Conservation (phyloP, 495 filamentous ascomycete species). For the Penicillium herquei region DNA sequence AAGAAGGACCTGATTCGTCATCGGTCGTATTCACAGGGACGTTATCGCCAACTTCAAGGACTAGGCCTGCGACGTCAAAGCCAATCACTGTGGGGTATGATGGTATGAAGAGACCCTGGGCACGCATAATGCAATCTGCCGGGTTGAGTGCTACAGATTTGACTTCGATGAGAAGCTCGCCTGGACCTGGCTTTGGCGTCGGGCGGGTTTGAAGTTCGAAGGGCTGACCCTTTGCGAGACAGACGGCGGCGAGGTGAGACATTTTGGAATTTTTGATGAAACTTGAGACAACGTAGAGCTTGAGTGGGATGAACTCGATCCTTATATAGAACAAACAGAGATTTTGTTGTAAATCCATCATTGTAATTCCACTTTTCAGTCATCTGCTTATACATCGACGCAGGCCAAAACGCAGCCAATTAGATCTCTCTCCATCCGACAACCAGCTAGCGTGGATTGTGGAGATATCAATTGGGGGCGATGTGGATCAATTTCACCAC, state of each 20-base stretch:
- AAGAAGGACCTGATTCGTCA: conserved; percentile 3
- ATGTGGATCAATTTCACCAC: no score
- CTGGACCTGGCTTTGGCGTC: conserved; percentile 44
- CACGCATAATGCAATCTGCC: conserved; percentile 38
- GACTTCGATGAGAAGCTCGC: conserved; percentile 48
- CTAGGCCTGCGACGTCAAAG: conserved; percentile 46
- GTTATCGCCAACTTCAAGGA: conserved; percentile 41
- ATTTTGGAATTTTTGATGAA: conserved; percentile 18
- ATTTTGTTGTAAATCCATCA: not conserved
- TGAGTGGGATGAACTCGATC: conserved; percentile 1
- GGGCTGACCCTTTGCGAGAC: conserved; percentile 27
- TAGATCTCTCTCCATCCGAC: conserved; percentile 25
- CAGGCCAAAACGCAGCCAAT: conserved; percentile 21
- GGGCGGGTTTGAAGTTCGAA: conserved; percentile 33
- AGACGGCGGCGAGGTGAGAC: conserved; percentile 45
- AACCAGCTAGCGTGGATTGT: conserved; percentile 21
- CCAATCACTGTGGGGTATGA: conserved; percentile 46
- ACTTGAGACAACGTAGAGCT: not conserved
- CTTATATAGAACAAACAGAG: conserved; percentile 12
- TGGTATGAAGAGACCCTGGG: conserved; percentile 38
- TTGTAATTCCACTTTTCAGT: not conserved
- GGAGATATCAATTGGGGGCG: not conserved
- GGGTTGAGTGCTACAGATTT: conserved; percentile 53
- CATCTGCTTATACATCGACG: not conserved
- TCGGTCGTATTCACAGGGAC: conserved; percentile 29